Conservation (phyloP, 169 alveolate species). For the Cryptosporidium felis region DNA sequence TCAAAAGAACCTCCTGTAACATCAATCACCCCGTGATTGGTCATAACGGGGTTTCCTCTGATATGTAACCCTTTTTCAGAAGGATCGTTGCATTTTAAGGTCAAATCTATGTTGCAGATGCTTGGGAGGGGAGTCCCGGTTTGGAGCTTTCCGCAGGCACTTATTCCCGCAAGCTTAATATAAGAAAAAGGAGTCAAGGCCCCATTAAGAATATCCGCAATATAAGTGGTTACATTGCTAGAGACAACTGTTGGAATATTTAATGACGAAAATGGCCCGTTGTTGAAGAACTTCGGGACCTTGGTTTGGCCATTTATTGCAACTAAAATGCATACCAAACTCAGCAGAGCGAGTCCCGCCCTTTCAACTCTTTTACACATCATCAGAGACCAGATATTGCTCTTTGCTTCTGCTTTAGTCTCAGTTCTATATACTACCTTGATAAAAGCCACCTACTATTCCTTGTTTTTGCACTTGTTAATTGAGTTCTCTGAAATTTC, state of each 20-base stretch:
- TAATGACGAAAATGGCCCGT: constrained; percentile 57
- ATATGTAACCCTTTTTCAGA: constrained; percentile 31
- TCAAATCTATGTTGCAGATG: constrained; percentile 17
- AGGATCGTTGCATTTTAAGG: constrained; percentile 51
- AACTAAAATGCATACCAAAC: background rate
- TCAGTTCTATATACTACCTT: no score
- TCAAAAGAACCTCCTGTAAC: constrained; percentile 65
- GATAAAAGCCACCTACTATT: no score
- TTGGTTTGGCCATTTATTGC: background rate
- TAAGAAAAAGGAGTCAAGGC: constrained; percentile 62
- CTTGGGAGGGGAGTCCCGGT: constrained; percentile 42
- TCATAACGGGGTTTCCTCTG: constrained; percentile 51
- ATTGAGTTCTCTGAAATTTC: no score
- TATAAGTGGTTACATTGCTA: background rate
- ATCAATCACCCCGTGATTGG: constrained; percentile 52
- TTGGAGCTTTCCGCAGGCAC: constrained; percentile 53
- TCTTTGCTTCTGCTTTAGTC: no score
- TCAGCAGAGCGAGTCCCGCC: no score
- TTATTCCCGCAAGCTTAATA: constrained; percentile 22
- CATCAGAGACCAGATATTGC: no score
- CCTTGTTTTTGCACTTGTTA: no score
- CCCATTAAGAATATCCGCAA: constrained; percentile 51
- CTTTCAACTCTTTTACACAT: no score
- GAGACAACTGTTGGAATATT: constrained; percentile 14
- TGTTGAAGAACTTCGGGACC: constrained; percentile 29